Evolutionary conservation across 306 rosid species (phyloP), one percentile per base, ranked within the genome.

Genomic region (Dalbergia cultrata): DNA sequence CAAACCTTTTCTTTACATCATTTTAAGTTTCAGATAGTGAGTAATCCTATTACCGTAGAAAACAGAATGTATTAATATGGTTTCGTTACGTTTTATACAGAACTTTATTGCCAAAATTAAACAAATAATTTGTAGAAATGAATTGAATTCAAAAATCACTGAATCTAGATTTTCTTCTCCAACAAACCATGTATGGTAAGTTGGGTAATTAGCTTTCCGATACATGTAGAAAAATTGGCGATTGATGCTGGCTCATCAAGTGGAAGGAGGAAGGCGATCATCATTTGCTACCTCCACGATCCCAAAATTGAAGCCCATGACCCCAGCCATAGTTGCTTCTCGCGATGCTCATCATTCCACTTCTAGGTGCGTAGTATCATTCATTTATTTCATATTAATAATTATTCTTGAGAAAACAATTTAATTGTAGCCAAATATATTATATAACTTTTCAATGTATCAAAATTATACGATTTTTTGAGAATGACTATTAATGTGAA

Each of bases 241-340:
- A 79, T 5, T 21, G 18, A 64, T 22, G 59, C 16, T 49, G 76
- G 11, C 9, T 37, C 18, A 75, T 37, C 18, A 75, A 35, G 1
- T 79, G 22, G 77, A 70, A 76, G 82, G 54, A 64, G 87, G 77
- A 86, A 83, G 70, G 37, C 49, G 83, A 58, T 59, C 77, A 58
- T 59, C 77, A 9, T 12, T 86, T 60, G 73, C 67, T 0, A 80
- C 70, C 6, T 13, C 71, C 35, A 82, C 86, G 4, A 16, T 10
- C 45, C 89, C 86, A 47, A 86, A 86, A 75, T 4, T 78, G 84
- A 86, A 75, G 19, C 58, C 84, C 1, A 17, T 60, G 35, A 34
- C 86, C 59, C 13, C 50, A 26, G 0, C 81, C 22, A 7, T 79
- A 3, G 65, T 72, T 44, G 31, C 47, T 14, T 67, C 35, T 4